These are phyloP conservation scores for Sporothrix pallida DNA, from an alignment of 2,329 filamentous ascomycete species.

Conservation along the genomic window DNA sequence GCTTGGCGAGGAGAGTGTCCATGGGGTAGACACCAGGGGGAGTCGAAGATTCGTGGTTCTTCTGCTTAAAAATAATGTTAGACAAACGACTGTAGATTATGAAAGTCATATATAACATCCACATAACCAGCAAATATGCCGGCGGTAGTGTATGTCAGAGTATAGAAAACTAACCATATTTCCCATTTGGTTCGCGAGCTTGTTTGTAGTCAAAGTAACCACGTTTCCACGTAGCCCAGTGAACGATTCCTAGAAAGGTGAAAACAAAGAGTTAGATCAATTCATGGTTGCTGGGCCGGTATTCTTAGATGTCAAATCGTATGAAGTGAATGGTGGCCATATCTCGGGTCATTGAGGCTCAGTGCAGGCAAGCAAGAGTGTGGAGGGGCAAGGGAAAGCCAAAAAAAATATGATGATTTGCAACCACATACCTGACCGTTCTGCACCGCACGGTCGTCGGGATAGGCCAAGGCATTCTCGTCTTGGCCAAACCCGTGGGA, in stretches of 20 bases:
- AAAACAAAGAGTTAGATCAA: background rate
- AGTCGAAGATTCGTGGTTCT: conserved; percentile 51
- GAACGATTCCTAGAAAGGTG: conserved; percentile 30
- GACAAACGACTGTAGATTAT: background rate
- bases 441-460: conserved; percentile 46
- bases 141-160: no score
- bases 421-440: conserved; percentile 43
- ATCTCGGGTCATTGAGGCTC: no score
- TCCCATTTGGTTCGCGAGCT: conserved; percentile 60
- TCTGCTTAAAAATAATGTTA: conserved; percentile 44
- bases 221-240: conserved; percentile 52
- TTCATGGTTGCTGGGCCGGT: no score
- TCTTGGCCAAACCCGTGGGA: conserved; percentile 46
- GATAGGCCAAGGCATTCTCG: conserved; percentile 47
- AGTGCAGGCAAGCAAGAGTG: background rate
- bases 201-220: conserved; percentile 57
- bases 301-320: no score
- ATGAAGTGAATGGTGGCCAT: background rate
- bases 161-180: conserved; percentile 54
- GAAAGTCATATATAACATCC: background rate
- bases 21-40: conserved; percentile 58
- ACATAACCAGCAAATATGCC: no score
- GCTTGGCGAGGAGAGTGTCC: conserved; percentile 74
- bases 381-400: background rate
- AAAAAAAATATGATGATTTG: background rate